phyloP scores from a whole-genome alignment of 129 eudicot genomes.

The Chrysanthemum makinoi region DNA sequence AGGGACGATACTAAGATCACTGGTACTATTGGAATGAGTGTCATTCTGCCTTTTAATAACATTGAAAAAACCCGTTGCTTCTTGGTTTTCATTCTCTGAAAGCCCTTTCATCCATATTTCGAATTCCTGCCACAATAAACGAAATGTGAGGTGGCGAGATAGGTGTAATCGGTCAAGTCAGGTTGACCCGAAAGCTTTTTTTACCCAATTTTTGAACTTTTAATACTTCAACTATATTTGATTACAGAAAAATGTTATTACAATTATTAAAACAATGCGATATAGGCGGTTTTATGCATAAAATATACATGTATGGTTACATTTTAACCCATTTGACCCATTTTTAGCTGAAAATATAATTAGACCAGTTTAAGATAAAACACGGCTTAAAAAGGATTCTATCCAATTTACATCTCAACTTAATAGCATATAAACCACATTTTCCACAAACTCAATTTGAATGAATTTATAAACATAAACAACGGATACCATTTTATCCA shows the following conservation, averaged over 20 bases:
- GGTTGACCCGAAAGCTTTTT: not conserved
- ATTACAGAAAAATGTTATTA: too few relatives aligned
- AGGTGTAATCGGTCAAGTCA: not conserved
- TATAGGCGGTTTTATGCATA: not conserved
- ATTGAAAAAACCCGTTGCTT: conserved; percentile 76
- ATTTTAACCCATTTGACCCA: conserved; percentile 1
- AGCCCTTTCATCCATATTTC: conserved; percentile 71
- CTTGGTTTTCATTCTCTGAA: conserved; percentile 47
- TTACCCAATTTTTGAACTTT: not conserved
- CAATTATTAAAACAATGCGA: not conserved
- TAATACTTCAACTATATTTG: not conserved
- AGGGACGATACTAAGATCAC: conserved; percentile 61
- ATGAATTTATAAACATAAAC: conserved; percentile 2
- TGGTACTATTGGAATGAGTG: conserved; percentile 29
- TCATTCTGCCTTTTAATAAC: conserved; percentile 78
- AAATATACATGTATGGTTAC: not conserved
- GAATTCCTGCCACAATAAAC: conserved; percentile 56
- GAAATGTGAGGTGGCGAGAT: not conserved
- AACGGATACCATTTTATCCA: conserved; percentile 76
- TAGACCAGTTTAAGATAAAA: not conserved
- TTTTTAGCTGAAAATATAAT: not conserved
- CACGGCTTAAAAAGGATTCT: too few relatives aligned
- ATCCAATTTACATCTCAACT: not conserved
- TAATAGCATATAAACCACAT: not conserved
- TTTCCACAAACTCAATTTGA: not conserved